Percentiles rank a stretch among this genome's conserved stretches.
phyloP scores from a whole-genome alignment of 352 stramenopile genomes.

The Phytophthora uliginosa region DNA sequence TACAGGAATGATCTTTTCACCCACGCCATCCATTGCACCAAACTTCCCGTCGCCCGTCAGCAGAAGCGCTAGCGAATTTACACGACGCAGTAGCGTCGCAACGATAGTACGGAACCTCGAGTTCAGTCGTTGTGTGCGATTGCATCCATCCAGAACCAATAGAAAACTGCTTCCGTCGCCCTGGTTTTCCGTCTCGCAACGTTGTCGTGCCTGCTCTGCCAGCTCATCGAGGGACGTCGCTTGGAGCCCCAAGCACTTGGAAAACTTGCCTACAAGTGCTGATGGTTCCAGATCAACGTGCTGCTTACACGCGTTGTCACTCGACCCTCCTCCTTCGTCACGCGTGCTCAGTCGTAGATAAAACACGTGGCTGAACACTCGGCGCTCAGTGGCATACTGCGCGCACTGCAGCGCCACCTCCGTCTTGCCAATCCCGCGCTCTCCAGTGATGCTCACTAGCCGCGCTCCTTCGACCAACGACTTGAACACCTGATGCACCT shows the following conservation, averaged over 20 bases:
- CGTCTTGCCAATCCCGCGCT: slow-evolving; percentile 84
- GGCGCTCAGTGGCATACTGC: slow-evolving; percentile 80
- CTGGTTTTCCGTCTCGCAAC: slow-evolving; percentile 35
- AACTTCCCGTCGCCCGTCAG: slow-evolving; percentile 81
- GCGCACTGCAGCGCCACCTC: slow-evolving; percentile 82
- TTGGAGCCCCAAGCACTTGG: slow-evolving; percentile 56
- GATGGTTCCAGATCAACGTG: slow-evolving; percentile 10
- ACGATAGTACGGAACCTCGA: slow-evolving; percentile 57
- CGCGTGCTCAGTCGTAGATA: slow-evolving; percentile 57
- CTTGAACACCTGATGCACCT: slow-evolving; percentile 85
- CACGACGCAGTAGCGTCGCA: slow-evolving; percentile 65
- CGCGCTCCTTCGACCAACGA: slow-evolving; percentile 79
- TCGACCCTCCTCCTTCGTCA: slow-evolving; percentile 32
- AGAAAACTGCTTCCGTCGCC: slow-evolving; percentile 58
- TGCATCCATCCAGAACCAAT: slow-evolving; percentile 85
- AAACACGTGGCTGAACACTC: slow-evolving; percentile 79
- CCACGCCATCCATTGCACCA: slow-evolving; percentile 81
- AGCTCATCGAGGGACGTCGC: slow-evolving; percentile 51
- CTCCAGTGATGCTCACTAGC: slow-evolving; percentile 79
- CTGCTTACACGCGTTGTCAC: slow-evolving; percentile 10
- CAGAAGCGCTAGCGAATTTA: slow-evolving; percentile 69
- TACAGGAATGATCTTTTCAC: slow-evolving; percentile 81
- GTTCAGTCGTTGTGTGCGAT: slow-evolving; percentile 56
- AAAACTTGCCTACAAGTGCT: slow-evolving; percentile 38
- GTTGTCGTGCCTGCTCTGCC: slow-evolving; percentile 61